phyloP scores from a whole-genome alignment of 805 yeast genomes.

The Teunomyces pallodes region DNA sequence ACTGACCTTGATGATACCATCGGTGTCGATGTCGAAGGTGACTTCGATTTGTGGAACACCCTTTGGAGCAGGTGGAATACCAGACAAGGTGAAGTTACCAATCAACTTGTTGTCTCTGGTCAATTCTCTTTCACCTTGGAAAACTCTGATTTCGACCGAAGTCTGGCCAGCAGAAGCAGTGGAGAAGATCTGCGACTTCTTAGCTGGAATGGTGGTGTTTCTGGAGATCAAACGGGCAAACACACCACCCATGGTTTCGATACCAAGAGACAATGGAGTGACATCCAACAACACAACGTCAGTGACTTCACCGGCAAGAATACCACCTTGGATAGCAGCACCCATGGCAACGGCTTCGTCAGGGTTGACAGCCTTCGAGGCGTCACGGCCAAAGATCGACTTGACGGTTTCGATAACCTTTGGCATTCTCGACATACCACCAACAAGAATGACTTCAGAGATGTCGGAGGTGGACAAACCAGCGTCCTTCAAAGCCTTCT shows the following conservation, averaged over 20 bases:
- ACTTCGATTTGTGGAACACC: conserved; percentile 95
- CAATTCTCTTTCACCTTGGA: conserved; percentile 99
- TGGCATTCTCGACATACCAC: conserved; percentile 94
- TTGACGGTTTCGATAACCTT: conserved; percentile 77
- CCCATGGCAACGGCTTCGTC: conserved; percentile 95
- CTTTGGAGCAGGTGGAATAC: conserved; percentile 94
- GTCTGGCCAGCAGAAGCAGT: conserved; percentile 33
- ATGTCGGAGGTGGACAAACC: conserved; percentile 61
- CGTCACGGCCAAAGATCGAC: conserved; percentile 74
- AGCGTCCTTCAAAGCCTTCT: conserved; percentile 82
- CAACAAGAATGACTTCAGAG: conserved; percentile 80
- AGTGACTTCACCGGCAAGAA: conserved; percentile 89
- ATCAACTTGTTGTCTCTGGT: conserved; percentile 96
- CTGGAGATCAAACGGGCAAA: conserved; percentile 88
- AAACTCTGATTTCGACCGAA: conserved; percentile 72
- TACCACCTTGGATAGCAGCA: conserved; percentile 98
- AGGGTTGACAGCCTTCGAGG: conserved; percentile 91
- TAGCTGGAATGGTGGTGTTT: conserved; percentile 95
- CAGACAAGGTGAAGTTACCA: conserved; percentile 93
- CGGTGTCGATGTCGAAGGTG: conserved; percentile 94
- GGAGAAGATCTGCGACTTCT: conserved; percentile 85
- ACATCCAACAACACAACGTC: conserved; percentile 89
- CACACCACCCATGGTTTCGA: conserved; percentile 97
- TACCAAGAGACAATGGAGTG: conserved; percentile 88
- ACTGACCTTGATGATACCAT: conserved; percentile 93